Evolutionary conservation across 371 early-diverging fungal genomes (phyloP), one percentile per base, ranked within the genome.

Genomic region (Chytridiales sp.): DNA sequence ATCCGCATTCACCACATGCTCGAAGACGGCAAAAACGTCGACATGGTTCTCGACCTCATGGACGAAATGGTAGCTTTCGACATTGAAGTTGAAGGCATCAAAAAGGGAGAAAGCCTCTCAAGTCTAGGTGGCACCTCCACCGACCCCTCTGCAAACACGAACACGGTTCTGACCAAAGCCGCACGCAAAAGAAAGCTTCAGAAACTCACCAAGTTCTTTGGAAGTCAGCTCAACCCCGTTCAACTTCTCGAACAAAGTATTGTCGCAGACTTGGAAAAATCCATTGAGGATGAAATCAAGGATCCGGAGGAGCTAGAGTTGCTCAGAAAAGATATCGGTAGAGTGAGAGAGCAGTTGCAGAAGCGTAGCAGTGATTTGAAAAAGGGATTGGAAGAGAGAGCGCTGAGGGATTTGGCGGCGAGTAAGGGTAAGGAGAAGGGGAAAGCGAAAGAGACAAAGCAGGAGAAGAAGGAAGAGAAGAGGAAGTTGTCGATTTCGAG

Each of bases 161-260:
- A 8, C 8, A 30, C 50, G 11, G 4, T 9, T 6, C 8, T 30
- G 4, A 41, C 21, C 4, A 56, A 56, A 32, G 13, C 50, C 11
- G 9, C 29, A 6, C 42, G 41, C 11, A 24, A 40, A 53, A 40
- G 42, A 19, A 42, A 53, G 31, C 54, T 42, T 39, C 54, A 53
- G 29, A 53, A 38, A 32, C 54, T 42, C 39, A 38, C 22, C 54
- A 53, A 53, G 29, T 48, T 48, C 19, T 48, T 48, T 29, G 41
- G 54, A 38, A 53, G 54, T 26, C 19, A 30, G 15, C 27, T 61
- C 15, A 47, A 61, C 32, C 32, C 54, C 11, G 43, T 47, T 1
- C 53, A 53, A 35, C 27, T 61, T 41, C 46, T 61, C 30, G 61
- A 61, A 35, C 53, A 61, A 36, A 43, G 43, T 26, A n/a, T 61